Evolutionary conservation across 1,139 yeast species (phyloP).

Genomic region (Blastobotrys elegans): DNA sequence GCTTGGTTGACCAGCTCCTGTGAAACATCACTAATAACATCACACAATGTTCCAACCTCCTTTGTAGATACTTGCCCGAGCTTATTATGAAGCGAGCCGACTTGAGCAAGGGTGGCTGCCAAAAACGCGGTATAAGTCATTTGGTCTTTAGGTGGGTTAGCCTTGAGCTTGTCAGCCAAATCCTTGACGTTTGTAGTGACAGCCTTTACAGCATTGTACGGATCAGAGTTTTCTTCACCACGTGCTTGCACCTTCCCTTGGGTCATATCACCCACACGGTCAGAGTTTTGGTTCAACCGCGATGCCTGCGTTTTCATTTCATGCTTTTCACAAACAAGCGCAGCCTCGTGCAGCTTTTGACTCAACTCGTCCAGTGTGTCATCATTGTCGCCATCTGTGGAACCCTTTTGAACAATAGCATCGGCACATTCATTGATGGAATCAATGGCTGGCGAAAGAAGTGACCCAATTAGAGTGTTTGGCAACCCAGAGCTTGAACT

Average conservation of each 20-base stretch:
- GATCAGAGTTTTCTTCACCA: too few species aligned
- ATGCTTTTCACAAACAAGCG: conserved; percentile 17
- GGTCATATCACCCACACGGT: neutral
- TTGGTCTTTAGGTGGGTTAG: neutral
- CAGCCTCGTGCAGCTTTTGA: conserved; percentile 3
- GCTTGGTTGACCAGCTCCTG: conserved; percentile 20
- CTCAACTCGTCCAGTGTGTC: too few species aligned
- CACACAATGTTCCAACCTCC: conserved; percentile 14
- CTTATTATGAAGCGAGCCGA: neutral
- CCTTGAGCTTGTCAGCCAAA: neutral
- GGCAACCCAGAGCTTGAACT: too few species aligned
- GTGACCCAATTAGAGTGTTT: too few species aligned
- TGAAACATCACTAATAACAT: conserved; percentile 21
- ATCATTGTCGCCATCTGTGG: neutral
- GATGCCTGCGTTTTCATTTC: conserved; percentile 16
- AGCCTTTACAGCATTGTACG: neutral
- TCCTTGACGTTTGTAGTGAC: neutral
- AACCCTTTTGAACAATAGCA: neutral
- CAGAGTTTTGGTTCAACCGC: neutral
- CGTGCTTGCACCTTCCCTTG: too few species aligned
- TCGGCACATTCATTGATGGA: too few species aligned
- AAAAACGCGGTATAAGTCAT: neutral
- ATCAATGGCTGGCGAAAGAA: too few species aligned
- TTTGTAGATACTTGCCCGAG: neutral
- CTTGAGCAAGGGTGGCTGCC: neutral